phyloP scores from a whole-genome alignment of 1,284 basidiomycete genomes.

The Naganishia liquefaciens region DNA sequence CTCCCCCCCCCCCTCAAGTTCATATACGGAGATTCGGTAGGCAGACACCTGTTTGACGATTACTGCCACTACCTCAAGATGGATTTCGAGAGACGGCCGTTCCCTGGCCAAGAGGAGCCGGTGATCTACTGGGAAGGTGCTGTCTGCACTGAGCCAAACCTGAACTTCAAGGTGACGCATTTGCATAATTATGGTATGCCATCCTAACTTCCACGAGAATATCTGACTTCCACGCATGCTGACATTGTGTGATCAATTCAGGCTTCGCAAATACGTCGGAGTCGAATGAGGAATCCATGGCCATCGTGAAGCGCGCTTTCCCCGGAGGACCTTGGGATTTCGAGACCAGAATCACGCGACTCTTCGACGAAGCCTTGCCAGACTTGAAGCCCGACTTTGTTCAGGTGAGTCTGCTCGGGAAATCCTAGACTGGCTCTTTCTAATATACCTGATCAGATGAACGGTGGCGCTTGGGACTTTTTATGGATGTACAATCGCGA shows the following conservation, averaged over 20 bases:
- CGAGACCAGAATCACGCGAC: conserved; percentile 10
- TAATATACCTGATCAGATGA: background rate
- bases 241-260: background rate
- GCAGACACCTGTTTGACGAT: conserved; percentile 22
- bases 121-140: conserved; percentile 20
- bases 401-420: background rate
- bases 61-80: conserved; percentile 12
- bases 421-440: background rate
- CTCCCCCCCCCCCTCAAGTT: too few relatives aligned
- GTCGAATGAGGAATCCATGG: background rate
- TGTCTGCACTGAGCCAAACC: conserved; percentile 8
- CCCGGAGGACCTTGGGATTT: conserved; percentile 27
- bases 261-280: conserved; percentile 30
- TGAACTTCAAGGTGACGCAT: conserved; percentile 21
- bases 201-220: background rate
- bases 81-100: conserved; percentile 3
- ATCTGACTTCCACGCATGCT: background rate
- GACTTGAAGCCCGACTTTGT: conserved; percentile 19
- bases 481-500: conserved; percentile 28
- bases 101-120: background rate
- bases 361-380: conserved; percentile 8
- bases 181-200: conserved; percentile 14
- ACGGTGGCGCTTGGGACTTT: conserved; percentile 28
- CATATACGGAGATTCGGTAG: conserved; percentile 26
- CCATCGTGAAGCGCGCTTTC: conserved; percentile 12